Base-by-base conservation (phyloP, 495 filamentous ascomycete species). In the Neurospora sublineolata region DNA sequence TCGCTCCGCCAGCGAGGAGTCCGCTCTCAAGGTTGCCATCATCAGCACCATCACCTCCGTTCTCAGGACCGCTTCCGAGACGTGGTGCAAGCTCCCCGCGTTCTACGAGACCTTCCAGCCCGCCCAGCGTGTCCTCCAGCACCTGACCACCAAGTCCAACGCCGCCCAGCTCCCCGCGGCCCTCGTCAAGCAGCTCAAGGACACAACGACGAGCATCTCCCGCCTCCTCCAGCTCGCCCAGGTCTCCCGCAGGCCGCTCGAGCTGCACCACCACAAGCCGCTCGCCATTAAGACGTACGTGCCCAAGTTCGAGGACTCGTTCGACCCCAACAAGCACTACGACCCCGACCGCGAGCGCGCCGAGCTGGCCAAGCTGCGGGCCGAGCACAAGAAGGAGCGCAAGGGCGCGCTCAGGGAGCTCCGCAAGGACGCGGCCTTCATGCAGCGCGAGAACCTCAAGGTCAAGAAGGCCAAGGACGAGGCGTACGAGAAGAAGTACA, bases 331-430 rank as follows among this genome's bases (percentile, higher is more conserved):
- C 84, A 94, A 92, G 81, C 94, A 97, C 85, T 97, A 98, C 86
- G 95, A 99, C 76, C 93, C 93, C 1, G 89, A 98, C 79, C 88
- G 88, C 69, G 94, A 95, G 77, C 91, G 95, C 36, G 87, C 90
- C n/a, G 93, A 96, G 73, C 74, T 88, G 67, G 88, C 87, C 74
- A 93, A 92, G 76, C 85, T 99, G 76, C 89, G 87, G 82, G 89
- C 89, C 67, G 94, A 99, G 83, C 89, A 93, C 87, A 97, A 97
- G 88, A 88, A 90, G 76, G 95, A 99, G 86, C 86, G 87, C 80
- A 99, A 99, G 87, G 95, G 94, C 14, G 95, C 95, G 30, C 86
- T 98, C 84, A 87, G 95, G 73, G 95, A 98, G 82, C 84, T 99
- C 77, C 86, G 95, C 77, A 97, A 97, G 85, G 95, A 98, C 78